Base-by-base conservation (phyloP, 1,284 basidiomycete species). In the Phenoliferia sp. region DNA sequence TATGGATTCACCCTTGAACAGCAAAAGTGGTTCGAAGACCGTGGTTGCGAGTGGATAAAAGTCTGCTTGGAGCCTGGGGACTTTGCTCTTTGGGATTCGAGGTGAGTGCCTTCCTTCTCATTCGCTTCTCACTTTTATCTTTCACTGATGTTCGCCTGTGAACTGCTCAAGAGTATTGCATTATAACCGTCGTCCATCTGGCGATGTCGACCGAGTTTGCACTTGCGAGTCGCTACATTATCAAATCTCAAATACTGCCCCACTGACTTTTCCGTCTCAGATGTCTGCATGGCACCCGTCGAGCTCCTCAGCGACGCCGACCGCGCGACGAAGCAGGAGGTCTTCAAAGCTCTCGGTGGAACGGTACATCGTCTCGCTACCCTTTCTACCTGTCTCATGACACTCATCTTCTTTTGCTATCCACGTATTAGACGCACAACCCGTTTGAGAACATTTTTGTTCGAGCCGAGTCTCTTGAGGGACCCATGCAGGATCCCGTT, bases 41-140 rank as follows among this genome's bases (percentile, higher is more conserved):
- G 61, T 5, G 66, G 66, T 7, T 62, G 66, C 55, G 52, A 67
- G 39, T 67, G 66, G 66, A n/a, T 61, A 36, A 67, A 67, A 59
- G 65, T 67, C 7, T 60, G 58, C 34, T 61, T 61, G 10, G 57
- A 56, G 10, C 61, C 65, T 35, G 65, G 65, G 5, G 65, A 67
- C 28, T 52, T 67, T 5, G 63, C 63, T 56, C 68, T 72, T 6
- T 69, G 69, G 69, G 67, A 69, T 64, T 69, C 67, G 28, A 32
- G 61, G 17, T 54, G n/a, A 54, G 50, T 28, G 29, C 29, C 50
- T 54, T n/a, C 22, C 7, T 19, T 28, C 26, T 52, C 17, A n/a
- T n/a, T n/a, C n/a, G n/a, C n/a, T n/a, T n/a, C n/a, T n/a, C n/a
- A n/a, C n/a, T n/a, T n/a, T n/a, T n/a, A n/a, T n/a, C n/a, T n/a